phyloP scores from a whole-genome alignment of 2,329 filamentous ascomycete species.

The Fusarium beomiforme region DNA sequence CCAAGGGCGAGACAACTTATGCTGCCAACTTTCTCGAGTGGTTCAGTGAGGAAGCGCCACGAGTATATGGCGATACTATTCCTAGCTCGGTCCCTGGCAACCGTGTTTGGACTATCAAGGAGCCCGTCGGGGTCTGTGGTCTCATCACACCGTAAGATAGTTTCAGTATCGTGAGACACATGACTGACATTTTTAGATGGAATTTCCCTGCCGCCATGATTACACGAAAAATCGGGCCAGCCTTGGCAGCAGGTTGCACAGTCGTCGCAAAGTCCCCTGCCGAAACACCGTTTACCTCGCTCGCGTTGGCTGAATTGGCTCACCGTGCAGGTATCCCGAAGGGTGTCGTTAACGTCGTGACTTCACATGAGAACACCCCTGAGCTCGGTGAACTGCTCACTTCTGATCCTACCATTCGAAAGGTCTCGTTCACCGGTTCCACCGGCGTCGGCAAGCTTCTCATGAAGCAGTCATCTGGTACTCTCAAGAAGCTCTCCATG shows the following conservation, averaged over 20 bases:
- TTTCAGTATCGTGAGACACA: background rate
- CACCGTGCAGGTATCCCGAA: slow-evolving; percentile 88
- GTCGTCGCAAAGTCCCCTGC: slow-evolving; percentile 91
- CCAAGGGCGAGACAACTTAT: slow-evolving; percentile 76
- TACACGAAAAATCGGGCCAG: slow-evolving; percentile 75
- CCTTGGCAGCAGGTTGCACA: slow-evolving; percentile 93
- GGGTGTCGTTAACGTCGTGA: slow-evolving; percentile 91
- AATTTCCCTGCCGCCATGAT: slow-evolving; percentile 87
- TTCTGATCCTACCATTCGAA: slow-evolving; percentile 76
- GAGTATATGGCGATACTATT: slow-evolving; percentile 79
- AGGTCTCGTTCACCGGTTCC: slow-evolving; percentile 93
- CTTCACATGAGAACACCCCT: slow-evolving; percentile 80
- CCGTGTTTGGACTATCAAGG: slow-evolving; percentile 80
- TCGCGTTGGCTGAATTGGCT: slow-evolving; percentile 87
- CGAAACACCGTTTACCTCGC: slow-evolving; percentile 91
- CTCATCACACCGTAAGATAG: slow-evolving; percentile 75
- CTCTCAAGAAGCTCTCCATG: slow-evolving; percentile 84
- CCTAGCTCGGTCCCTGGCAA: slow-evolving; percentile 75
- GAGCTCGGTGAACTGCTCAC: slow-evolving; percentile 82
- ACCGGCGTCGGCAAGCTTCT: slow-evolving; percentile 76
- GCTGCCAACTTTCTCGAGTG: slow-evolving; percentile 82
- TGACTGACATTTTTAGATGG: slow-evolving; percentile 62
- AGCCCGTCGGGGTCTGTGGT: slow-evolving; percentile 85
- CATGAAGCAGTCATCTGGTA: slow-evolving; percentile 88
- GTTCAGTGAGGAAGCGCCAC: slow-evolving; percentile 82